These are phyloP conservation scores for Silene vulgaris DNA, from an alignment of 179 eudicot species.

Conservation along the genomic window DNA sequence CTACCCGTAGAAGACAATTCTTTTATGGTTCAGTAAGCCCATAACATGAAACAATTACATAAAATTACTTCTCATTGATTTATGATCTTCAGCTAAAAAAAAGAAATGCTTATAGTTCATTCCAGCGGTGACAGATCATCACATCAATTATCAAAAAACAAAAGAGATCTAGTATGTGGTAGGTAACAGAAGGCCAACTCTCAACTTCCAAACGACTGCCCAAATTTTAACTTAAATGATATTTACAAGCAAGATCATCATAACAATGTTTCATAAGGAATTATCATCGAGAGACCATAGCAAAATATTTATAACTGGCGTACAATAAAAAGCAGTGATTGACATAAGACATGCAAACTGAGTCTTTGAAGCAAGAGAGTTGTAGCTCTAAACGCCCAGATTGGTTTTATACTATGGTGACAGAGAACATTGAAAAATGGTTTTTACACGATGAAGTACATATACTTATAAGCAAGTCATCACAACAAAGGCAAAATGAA, in stretches of 20 bases:
- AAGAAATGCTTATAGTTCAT: not conserved
- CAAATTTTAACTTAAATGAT: too few relatives aligned
- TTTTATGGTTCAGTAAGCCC: not conserved
- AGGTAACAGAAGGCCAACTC: too few relatives aligned
- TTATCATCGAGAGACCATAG: too few relatives aligned
- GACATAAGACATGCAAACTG: not conserved
- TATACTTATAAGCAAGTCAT: not conserved
- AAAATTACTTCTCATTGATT: not conserved
- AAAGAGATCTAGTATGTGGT: too few relatives aligned
- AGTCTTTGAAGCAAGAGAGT: not conserved
- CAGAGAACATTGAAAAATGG: not conserved
- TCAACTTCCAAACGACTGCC: too few relatives aligned
- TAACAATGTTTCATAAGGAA: too few relatives aligned
- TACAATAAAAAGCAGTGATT: not conserved
- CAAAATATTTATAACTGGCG: too few relatives aligned
- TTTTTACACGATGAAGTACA: too few relatives aligned
- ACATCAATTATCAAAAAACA: not conserved
- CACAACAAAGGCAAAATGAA: not conserved
- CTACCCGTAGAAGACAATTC: too few relatives aligned
- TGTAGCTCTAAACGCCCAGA: too few relatives aligned
- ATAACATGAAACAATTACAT: not conserved
- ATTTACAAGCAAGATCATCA: too few relatives aligned
- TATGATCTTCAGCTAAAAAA: not conserved
- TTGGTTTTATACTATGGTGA: not conserved
- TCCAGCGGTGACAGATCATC: not conserved